phyloP scores from a whole-genome alignment of 75 land plant species.

The Cunninghamia lanceolata region DNA sequence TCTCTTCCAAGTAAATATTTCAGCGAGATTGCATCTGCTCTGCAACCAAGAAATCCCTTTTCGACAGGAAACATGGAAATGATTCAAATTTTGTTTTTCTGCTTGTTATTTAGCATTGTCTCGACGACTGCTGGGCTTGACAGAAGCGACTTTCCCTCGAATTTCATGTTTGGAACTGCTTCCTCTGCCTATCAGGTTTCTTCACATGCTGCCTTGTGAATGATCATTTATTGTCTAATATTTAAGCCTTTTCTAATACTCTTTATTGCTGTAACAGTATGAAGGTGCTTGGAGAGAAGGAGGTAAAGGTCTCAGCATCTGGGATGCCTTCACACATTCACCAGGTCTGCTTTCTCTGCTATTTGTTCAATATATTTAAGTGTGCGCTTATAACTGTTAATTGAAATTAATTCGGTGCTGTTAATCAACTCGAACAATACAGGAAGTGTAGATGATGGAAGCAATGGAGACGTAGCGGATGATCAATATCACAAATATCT shows the following conservation, averaged over 20 bases:
- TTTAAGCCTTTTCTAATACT: neutral
- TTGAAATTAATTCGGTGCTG: no score
- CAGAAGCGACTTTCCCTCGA: neutral
- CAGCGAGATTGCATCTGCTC: no score
- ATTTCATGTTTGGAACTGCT: neutral
- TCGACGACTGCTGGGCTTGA: neutral
- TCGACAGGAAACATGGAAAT: neutral
- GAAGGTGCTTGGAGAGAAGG: conserved; percentile 55
- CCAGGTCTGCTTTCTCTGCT: conserved; percentile 20
- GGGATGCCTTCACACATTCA: conserved; percentile 46
- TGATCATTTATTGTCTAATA: neutral
- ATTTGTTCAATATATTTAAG: neutral
- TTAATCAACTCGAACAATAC: neutral
- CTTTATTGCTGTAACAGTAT: conserved; percentile 22
- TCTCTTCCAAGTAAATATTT: no score
- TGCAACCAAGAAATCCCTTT: no score
- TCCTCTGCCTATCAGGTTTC: neutral
- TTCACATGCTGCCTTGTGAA: neutral
- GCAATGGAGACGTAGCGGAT: conserved; percentile 43
- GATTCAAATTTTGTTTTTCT: neutral
- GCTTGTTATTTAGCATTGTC: neutral
- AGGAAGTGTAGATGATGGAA: conserved; percentile 44
- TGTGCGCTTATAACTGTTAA: no score
- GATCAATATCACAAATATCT: conserved; percentile 47
- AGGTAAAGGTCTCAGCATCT: conserved; percentile 15